A percentile compares a stretch with the other conserved stretches of the same genome.
phyloP scores from a whole-genome alignment of 192 early-diverging fungal species.

The Coemansia biformis region DNA sequence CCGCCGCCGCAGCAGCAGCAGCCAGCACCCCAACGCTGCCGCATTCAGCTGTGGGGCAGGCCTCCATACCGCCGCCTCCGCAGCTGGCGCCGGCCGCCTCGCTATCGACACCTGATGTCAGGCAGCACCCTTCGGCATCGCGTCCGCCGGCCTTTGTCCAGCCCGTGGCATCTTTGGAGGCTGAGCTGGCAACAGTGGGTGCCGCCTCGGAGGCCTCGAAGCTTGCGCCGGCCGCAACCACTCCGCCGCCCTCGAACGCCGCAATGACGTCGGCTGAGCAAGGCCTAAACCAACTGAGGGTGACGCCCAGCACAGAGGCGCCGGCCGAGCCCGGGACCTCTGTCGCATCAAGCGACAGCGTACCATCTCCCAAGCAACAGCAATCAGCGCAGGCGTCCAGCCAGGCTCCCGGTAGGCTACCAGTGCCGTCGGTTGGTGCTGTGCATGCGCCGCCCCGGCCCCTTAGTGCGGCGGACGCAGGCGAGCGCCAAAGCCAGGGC shows the following conservation, averaged over 20 bases:
- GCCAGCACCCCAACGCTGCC: too few species aligned
- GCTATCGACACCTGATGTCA: constrained; percentile 7
- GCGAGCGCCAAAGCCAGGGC: too few species aligned
- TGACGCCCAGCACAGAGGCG: background rate
- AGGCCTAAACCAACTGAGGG: background rate
- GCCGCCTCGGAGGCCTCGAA: constrained; percentile 5
- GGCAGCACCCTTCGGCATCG: constrained; percentile 1
- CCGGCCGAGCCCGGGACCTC: background rate
- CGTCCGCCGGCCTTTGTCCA: constrained; percentile 19
- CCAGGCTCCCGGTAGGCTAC: background rate
- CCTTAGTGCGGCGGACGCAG: too few species aligned
- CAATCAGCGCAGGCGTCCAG: background rate
- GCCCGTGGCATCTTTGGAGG: constrained; percentile 16
- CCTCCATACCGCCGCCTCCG: constrained; percentile 18
- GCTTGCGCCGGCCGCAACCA: background rate
- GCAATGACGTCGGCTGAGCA: background rate
- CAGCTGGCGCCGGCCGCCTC: constrained; percentile 6
- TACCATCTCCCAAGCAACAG: too few species aligned
- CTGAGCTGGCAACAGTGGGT: constrained; percentile 16
- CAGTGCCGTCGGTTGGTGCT: too few species aligned
- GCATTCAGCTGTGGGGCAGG: too few species aligned
- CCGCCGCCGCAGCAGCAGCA: too few species aligned
- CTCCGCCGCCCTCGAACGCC: too few species aligned
- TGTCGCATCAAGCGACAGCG: background rate
- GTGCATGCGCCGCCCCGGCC: too few species aligned